phyloP scores from a whole-genome alignment of 495 filamentous ascomycete species.

The Parmelia sp. region DNA sequence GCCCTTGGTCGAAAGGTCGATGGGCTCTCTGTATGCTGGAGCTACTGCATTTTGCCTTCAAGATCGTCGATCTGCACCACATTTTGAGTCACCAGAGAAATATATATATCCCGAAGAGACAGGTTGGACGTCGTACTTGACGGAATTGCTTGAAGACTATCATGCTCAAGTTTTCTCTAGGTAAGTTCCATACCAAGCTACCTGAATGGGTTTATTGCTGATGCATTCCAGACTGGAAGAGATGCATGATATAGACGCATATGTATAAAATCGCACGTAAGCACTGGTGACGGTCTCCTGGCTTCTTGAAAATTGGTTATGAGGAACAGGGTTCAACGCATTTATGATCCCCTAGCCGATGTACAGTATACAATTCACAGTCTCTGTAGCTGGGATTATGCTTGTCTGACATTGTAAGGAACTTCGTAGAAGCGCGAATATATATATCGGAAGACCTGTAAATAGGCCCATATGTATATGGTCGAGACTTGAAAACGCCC shows the following conservation, averaged over 20 bases:
- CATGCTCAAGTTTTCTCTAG: conserved; percentile 14
- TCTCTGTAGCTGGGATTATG: too few relatives aligned
- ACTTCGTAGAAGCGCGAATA: too few relatives aligned
- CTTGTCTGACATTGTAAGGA: too few relatives aligned
- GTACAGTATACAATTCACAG: too few relatives aligned
- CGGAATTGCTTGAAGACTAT: conserved; percentile 13
- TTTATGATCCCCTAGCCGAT: too few relatives aligned
- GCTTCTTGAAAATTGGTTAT: background rate
- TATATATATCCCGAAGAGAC: conserved; percentile 7
- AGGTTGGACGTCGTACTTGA: conserved; percentile 12
- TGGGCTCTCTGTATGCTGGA: conserved; percentile 16
- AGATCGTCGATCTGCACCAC: conserved; percentile 6
- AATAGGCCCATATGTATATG: too few relatives aligned
- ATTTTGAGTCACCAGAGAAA: conserved; percentile 13
- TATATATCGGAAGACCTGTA: too few relatives aligned
- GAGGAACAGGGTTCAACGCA: background rate
- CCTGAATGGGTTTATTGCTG: background rate
- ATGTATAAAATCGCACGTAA: background rate
- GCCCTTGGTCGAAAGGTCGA: conserved; percentile 13
- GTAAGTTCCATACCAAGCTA: background rate
- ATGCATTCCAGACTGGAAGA: background rate
- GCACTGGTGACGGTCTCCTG: background rate
- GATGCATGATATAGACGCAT: conserved; percentile 1
- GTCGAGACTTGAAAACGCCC: too few relatives aligned
- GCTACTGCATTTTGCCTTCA: conserved; percentile 18